phyloP scores from a whole-genome alignment of 2,329 filamentous ascomycete genomes.

The Colletotrichum limetticola region DNA sequence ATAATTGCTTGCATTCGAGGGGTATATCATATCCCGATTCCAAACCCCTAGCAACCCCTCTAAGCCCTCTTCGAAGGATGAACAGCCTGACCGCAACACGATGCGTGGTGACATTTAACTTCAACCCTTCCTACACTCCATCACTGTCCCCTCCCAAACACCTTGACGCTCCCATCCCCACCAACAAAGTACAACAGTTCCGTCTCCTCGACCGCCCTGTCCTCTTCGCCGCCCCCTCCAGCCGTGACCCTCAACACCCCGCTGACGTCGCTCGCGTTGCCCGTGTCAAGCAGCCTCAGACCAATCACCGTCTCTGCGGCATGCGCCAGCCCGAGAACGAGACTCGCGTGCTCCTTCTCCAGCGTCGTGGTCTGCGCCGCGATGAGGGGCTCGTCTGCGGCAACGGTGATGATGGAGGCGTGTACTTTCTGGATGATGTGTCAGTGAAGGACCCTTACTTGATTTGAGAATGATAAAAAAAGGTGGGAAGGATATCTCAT shows the following conservation, averaged over 20 bases:
- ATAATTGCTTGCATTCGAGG: no score
- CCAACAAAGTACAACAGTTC: conserved; percentile 87
- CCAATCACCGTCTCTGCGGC: conserved; percentile 77
- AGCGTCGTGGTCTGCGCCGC: conserved; percentile 69
- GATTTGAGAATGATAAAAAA: background rate
- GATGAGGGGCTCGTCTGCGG: conserved; percentile 80
- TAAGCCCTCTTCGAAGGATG: background rate
- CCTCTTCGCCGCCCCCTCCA: conserved; percentile 50
- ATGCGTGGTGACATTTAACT: background rate
- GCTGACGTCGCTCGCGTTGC: conserved; percentile 89
- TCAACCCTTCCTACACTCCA: background rate
- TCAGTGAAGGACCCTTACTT: conserved; percentile 5
- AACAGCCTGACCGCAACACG: no score
- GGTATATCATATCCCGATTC: no score
- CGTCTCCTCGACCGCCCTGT: conserved; percentile 59
- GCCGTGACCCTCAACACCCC: conserved; percentile 83
- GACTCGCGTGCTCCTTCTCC: conserved; percentile 76
- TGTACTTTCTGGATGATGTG: conserved; percentile 63
- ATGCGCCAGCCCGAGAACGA: conserved; percentile 79
- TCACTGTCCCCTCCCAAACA: conserved; percentile 84
- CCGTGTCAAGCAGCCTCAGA: conserved; percentile 83
- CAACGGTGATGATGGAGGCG: conserved; percentile 72
- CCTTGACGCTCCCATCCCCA: conserved; percentile 80
- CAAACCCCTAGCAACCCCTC: background rate
- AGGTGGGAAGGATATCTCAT: no score